Base-by-base conservation (phyloP, 176 grass and related monocot species). In the Phyllostachys edulis region DNA sequence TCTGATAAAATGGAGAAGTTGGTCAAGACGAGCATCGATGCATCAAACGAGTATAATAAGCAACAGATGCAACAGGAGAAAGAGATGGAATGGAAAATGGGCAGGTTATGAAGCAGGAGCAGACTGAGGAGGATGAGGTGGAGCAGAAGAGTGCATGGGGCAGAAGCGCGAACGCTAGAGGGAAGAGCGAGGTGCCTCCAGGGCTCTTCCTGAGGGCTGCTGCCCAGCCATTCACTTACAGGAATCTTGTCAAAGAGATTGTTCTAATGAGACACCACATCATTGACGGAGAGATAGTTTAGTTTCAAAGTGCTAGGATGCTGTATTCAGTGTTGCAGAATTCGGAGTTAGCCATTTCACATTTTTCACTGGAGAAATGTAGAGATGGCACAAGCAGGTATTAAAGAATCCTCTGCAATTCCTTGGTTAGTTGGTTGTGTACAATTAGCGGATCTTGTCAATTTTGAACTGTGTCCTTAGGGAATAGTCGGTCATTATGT, bases 181-280 rank as follows among this genome's bases (percentile, higher is more conserved):
- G 42, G 12, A 88, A 87, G 76, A 80, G 87, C 3, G 76, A 89
- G 71, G 44, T 27, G 14, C 87, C 84, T 9, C 51, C 82, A 11
- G 89, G 89, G 10, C 79, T 68, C 76, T 94, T 95, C 87, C 50
- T 98, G 65, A 98, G 90, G 73, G 93, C 91, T 0, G 81, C 93
- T 0, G 96, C 96, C 64, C 82, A 89, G 18, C 96, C 91, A 37
- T 98, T 96, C 80, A 98, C 89, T 65, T 94, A 94, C 65, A 86
- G 93, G 67, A 96, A 96, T 90, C 93, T 98, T 70, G 93, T 98
- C 26, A 94, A 98, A 79, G 96, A 98, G 65, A 95, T 98, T 71
- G 96, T 94, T 63, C 82, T 96, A 29, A 90, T 90, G 89, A 87
- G 96, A 75, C 91, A 98, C 77, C 66, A 59, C 39, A 98, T 98